Conservation (phyloP, 768 basidiomycete genomes). For the Pilatotrama ljubarskyi region DNA sequence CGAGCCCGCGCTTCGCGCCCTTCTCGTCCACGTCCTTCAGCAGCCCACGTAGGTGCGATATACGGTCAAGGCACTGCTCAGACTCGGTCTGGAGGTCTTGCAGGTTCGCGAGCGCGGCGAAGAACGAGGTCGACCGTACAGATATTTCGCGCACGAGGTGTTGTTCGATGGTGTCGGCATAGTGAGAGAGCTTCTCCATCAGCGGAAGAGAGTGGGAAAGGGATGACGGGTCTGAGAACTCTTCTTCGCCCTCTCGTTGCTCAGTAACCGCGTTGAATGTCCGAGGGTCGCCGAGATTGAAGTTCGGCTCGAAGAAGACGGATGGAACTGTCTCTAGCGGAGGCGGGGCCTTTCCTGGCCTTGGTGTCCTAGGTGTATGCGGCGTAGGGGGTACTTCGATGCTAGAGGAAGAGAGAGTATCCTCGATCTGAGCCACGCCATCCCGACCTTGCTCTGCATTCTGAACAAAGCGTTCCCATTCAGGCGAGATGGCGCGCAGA, state of each 20-base stretch:
- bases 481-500: constrained; percentile 65
- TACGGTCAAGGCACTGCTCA: constrained; percentile 74
- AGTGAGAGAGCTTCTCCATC: constrained; percentile 87
- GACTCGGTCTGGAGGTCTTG: constrained; percentile 92
- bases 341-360: constrained; percentile 52
- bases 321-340: constrained; percentile 74
- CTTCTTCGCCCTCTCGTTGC: constrained; percentile 36
- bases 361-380: constrained; percentile 30
- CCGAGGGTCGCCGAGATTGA: constrained; percentile 79
- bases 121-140: constrained; percentile 89
- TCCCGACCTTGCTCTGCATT: constrained; percentile 36
- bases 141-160: constrained; percentile 94
- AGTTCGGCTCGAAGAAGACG: constrained; percentile 76
- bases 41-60: constrained; percentile 67
- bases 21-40: constrained; percentile 76
- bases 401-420: constrained; percentile 9
- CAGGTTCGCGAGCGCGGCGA: constrained; percentile 91
- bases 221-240: constrained; percentile 53
- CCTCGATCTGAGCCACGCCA: constrained; percentile 33
- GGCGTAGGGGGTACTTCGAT: constrained; percentile 19
- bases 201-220: constrained; percentile 70
- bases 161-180: constrained; percentile 91
- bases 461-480: constrained; percentile 76
- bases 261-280: constrained; percentile 80
- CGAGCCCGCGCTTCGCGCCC: constrained; percentile 76